Conservation (phyloP, 1,284 basidiomycete genomes). For the Ceratobasidium sp. region DNA sequence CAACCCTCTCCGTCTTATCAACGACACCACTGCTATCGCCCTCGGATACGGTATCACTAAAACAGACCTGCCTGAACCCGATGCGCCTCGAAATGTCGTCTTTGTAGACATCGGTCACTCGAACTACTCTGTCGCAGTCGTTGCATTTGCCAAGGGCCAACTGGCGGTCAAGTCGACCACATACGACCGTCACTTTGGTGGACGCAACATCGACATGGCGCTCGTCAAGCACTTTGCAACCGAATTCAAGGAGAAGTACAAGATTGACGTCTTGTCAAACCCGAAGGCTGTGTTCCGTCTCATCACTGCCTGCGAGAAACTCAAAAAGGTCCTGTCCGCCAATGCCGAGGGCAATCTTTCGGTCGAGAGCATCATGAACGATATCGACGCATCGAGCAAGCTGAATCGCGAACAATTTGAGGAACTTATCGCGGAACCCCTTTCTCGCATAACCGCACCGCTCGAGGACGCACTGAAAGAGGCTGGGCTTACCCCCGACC, state of each 20-base stretch:
- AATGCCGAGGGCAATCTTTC: conserved; percentile 86
- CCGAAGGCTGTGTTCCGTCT: conserved; percentile 94
- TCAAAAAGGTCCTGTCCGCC: conserved; percentile 80
- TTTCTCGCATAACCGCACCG: conserved; percentile 63
- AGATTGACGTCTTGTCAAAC: conserved; percentile 88
- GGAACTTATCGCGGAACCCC: conserved; percentile 60
- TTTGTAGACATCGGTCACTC: conserved; percentile 96
- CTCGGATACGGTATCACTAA: conserved; percentile 98
- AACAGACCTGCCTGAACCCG: conserved; percentile 82
- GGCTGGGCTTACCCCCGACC: conserved; percentile 64
- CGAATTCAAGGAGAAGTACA: conserved; percentile 94
- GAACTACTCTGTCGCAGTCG: conserved; percentile 81
- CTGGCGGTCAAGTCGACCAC: conserved; percentile 84
- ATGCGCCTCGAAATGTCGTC: conserved; percentile 82
- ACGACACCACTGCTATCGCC: conserved; percentile 91
- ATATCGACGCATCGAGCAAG: conserved; percentile 73
- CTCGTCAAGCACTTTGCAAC: conserved; percentile 85
- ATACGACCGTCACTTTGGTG: conserved; percentile 90
- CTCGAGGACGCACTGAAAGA: conserved; percentile 64
- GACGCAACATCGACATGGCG: conserved; percentile 90
- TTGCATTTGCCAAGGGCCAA: conserved; percentile 92
- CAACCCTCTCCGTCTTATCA: conserved; percentile 90
- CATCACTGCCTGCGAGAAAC: conserved; percentile 74
- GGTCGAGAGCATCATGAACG: conserved; percentile 93
- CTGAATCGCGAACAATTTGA: conserved; percentile 69